Evolutionary conservation across 2,329 filamentous ascomycete genomes (phyloP), one percentile per base, ranked within the genome.

Genomic region (Trichoderma arundinaceum): DNA sequence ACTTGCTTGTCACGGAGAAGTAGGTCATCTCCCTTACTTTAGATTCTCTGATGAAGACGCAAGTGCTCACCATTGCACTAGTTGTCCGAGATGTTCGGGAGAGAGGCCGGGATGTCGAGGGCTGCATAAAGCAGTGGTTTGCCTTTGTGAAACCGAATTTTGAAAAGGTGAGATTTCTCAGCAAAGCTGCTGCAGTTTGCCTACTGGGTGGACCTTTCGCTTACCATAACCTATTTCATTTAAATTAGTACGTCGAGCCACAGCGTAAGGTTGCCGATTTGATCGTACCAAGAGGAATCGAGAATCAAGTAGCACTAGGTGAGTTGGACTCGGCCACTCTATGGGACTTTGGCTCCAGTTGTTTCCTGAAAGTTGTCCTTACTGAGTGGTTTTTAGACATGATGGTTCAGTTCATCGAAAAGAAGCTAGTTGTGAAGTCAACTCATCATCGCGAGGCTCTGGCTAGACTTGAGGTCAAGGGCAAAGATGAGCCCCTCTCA

Each of bases 51-150:
- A 46, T 8, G n/a, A 46, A 39, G 8, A 32, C 32, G 48, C 32
- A 32, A n/a, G 9, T 19, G 35, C 60, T 72, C 56, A 69, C 35
- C 39, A 39, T 49, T 4, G 43, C 22, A 41, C 1, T 68, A 93
- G 90, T 96, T 70, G 81, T 92, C 43, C 90, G 95, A 73, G 95
- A 99, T 78, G 92, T 98, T 22, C 88, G 88, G 72, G 92, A 97
- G 72, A 88, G 95, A 73, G 94, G 92, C 3, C 87, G 95, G 74
- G 94, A 97, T 73, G 91, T 98, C 65, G 91, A 97, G 75, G 95
- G 95, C 46, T 94, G 94, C 73, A 94, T 99, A 77, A 98, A 98
- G 78, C 95, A 99, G 77, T 99, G 95, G 95, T 97, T 98, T 76
- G 82, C 81, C 10, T 99, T 91, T 75, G 95, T 99, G 49, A 99